These are phyloP conservation scores for Penicillium sumatraense DNA, from an alignment of 2,329 filamentous ascomycete species.

Conservation along the genomic window DNA sequence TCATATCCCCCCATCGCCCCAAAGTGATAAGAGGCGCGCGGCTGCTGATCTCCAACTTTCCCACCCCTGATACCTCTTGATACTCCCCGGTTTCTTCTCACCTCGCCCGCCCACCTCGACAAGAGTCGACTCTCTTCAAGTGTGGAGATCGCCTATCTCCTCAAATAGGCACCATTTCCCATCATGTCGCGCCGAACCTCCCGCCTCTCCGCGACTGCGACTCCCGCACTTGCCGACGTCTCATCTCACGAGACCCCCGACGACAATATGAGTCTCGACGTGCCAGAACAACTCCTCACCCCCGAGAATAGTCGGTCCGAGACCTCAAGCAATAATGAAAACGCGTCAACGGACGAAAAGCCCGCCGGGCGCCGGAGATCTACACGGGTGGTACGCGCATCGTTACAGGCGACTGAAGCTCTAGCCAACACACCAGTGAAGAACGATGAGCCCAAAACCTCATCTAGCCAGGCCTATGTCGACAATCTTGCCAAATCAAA, in stretches of 20 bases:
- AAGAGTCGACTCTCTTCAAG: constrained; percentile 12
- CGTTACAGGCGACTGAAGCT: constrained; percentile 36
- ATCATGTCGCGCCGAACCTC: constrained; percentile 37
- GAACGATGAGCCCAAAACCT: constrained; percentile 23
- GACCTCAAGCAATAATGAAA: constrained; percentile 46
- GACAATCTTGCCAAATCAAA: constrained; percentile 39
- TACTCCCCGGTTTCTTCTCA: constrained; percentile 20
- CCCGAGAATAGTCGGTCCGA: constrained; percentile 51
- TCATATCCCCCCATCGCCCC: constrained; percentile 20
- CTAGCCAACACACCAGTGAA: constrained; percentile 31
- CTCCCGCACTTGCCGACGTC: constrained; percentile 33
- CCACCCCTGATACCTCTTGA: constrained; percentile 34
- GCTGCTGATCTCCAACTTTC: constrained; percentile 29
- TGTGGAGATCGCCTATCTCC: constrained; percentile 16
- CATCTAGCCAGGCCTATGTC: constrained; percentile 40
- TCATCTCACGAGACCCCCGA: constrained; percentile 32
- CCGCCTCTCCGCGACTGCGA: constrained; percentile 36
- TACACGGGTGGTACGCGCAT: constrained; percentile 47
- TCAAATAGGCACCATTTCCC: constrained; percentile 6
- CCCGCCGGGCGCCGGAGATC: constrained; percentile 36
- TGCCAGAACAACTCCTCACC: constrained; percentile 46
- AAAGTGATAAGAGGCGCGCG: constrained; percentile 34
- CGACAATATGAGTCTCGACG: constrained; percentile 39
- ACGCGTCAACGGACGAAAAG: constrained; percentile 41
- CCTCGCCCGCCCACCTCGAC: constrained; percentile 19